These are phyloP conservation scores for Drechslerella dactyloides DNA, from an alignment of 2,329 filamentous ascomycete species.

Conservation along the genomic window DNA sequence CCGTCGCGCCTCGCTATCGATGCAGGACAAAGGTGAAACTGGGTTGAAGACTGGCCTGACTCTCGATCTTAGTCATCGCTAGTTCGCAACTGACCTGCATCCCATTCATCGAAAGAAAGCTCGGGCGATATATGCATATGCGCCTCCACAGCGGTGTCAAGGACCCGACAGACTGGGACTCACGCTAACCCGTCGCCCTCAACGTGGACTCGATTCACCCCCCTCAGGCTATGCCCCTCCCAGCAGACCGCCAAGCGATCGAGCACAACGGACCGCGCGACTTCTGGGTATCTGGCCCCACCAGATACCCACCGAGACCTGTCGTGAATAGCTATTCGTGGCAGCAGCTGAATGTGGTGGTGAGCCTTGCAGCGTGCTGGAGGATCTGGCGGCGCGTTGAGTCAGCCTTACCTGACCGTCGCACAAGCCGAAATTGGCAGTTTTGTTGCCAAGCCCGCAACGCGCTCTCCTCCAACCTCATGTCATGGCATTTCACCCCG, in stretches of 20 bases:
- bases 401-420: constrained; percentile 49
- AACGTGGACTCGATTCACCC: constrained; percentile 9
- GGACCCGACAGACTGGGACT: constrained; percentile 41
- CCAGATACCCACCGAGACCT: constrained; percentile 33
- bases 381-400: constrained; percentile 33
- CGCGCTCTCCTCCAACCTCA: background rate
- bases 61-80: background rate
- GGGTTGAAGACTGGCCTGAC: background rate
- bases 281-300: constrained; percentile 9
- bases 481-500: no score
- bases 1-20: constrained; percentile 4
- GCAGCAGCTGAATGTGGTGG: constrained; percentile 41
- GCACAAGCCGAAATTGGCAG: constrained; percentile 22
- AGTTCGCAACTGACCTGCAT: constrained; percentile 19
- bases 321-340: background rate
- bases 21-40: background rate
- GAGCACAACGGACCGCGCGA: constrained; percentile 23
- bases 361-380: constrained; percentile 23
- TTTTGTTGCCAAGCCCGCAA: constrained; percentile 25
- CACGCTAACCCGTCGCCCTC: background rate
- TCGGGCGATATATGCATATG: background rate
- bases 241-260: constrained; percentile 19
- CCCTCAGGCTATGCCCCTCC: background rate
- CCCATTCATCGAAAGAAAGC: constrained; percentile 30
- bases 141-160: constrained; percentile 9